Evolutionary conservation across 2,329 filamentous ascomycete species (phyloP), one percentile per base, ranked within the genome.

Genomic region (Exophiala aquamarina): DNA sequence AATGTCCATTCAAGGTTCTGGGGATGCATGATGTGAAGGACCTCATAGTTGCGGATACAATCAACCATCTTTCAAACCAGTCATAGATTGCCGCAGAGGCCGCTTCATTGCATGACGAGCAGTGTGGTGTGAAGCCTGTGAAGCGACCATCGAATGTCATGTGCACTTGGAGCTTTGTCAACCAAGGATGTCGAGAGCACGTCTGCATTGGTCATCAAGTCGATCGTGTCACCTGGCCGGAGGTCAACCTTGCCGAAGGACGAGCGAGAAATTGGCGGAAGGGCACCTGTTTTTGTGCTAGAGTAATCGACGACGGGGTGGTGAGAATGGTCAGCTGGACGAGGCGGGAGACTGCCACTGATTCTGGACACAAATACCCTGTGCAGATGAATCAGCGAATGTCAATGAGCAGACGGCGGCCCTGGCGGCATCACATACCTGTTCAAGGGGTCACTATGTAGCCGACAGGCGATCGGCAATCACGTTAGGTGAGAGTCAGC

Each of bases 1-100:
- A n/a, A 7, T 55, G 52, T 48, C 38, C 42, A 3, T 55, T 50
- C 28, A 28, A 41, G 11, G 18, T 17, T 18, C 42, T 20, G 31
- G 34, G 45, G 5, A 41, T 55, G 39, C 52, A 55, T 36, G 46
- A 40, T 2, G 44, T 38, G 21, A 26, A 35, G 5, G 45, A 55
- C 26, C 28, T 52, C 14, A 36, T 44, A 21, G 44, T 55, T 19
- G 46, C 46, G 13, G n/a, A 40, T 11, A 42, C 20, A 18, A 52
- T 55, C 37, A 28, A 47, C 13, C 48, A 47, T 15, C 15, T 41
- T 11, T 15, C 26, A 14, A 37, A 53, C 28, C 38, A 15, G 3
- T 10, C 17, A 19, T 26, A 21, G 26, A 28, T 32, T 37, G 8
- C 10, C 14, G 23, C 8, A 18, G n/a, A n/a, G n/a, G n/a, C n/a